These are phyloP conservation scores for Arthrobotrys iridis DNA, from an alignment of 2,329 filamentous ascomycete genomes.

Conservation along the genomic window DNA sequence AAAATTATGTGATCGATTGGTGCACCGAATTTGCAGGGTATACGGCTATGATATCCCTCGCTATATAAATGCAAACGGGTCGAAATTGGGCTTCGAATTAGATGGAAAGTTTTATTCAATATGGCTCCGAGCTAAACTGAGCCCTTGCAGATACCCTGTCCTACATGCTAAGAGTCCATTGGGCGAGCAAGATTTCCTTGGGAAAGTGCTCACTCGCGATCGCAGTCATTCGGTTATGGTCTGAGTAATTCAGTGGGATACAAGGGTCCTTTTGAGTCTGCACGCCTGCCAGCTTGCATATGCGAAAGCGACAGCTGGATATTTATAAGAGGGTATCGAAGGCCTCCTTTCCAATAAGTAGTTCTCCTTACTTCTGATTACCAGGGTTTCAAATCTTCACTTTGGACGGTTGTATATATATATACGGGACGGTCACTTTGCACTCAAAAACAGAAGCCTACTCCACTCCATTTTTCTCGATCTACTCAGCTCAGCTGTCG, in stretches of 20 bases:
- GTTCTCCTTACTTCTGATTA: conserved; percentile 4
- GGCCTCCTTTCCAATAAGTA: background rate
- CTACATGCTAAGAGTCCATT: conserved; percentile 10
- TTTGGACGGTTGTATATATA: conserved; percentile 3
- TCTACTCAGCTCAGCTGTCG: too few species aligned
- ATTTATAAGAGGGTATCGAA: conserved; percentile 10
- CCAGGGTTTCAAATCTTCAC: conserved; percentile 1
- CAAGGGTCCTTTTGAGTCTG: conserved; percentile 14
- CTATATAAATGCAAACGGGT: background rate
- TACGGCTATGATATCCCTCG: background rate
- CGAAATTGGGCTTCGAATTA: background rate
- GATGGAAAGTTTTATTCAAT: background rate
- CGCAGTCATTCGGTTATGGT: conserved; percentile 53
- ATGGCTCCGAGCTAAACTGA: background rate
- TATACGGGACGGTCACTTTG: background rate
- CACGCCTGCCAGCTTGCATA: conserved; percentile 1
- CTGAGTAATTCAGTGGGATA: conserved; percentile 23
- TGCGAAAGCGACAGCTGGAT: conserved; percentile 7
- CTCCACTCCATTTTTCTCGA: conserved; percentile 1
- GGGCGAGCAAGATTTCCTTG: conserved; percentile 8
- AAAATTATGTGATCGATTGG: conserved; percentile 40
- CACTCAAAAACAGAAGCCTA: background rate
- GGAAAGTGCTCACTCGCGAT: conserved; percentile 19
- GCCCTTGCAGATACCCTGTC: background rate
- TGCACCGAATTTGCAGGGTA: background rate